phyloP scores from a whole-genome alignment of 208 protist species.

The Phytomonas serpens region DNA sequence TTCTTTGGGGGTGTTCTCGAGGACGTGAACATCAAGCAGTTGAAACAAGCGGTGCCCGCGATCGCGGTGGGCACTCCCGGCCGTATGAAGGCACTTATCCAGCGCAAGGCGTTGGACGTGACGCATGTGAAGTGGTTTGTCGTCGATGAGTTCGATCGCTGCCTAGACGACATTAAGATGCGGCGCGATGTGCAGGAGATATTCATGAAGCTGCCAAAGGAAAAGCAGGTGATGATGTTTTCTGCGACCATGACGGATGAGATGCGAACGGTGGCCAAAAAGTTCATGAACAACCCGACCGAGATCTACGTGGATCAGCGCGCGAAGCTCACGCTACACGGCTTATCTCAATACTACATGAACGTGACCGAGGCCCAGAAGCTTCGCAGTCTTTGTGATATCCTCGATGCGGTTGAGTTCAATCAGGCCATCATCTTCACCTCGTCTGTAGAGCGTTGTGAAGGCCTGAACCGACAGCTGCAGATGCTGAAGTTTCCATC shows the following conservation, averaged over 20 bases:
- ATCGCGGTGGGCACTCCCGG: constrained; percentile 98
- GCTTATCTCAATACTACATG: constrained; percentile 98
- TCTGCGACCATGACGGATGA: constrained; percentile 98
- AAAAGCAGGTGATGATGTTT: constrained; percentile 99
- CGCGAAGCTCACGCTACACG: constrained; percentile 98
- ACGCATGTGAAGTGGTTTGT: constrained; percentile 97
- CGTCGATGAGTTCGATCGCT: constrained; percentile 99
- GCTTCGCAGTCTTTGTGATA: constrained; percentile 95
- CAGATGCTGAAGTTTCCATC: constrained; percentile 95
- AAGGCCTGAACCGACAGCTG: constrained; percentile 94
- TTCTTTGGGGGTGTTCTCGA: constrained; percentile 97
- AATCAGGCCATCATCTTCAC: constrained; percentile 99
- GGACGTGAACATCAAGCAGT: constrained; percentile 77
- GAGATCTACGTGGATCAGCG: constrained; percentile 98
- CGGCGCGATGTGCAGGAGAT: constrained; percentile 97
- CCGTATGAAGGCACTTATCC: constrained; percentile 91
- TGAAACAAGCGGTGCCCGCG: constrained; percentile 88
- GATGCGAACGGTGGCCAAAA: constrained; percentile 93
- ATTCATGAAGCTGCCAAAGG: constrained; percentile 94
- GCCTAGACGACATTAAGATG: constrained; percentile 95
- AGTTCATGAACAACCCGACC: constrained; percentile 96
- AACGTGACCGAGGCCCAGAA: constrained; percentile 97
- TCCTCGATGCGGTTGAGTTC: constrained; percentile 98
- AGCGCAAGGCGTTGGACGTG: constrained; percentile 90
- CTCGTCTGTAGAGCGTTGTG: constrained; percentile 87